Evolutionary conservation across 805 yeast species (phyloP), one percentile per base, ranked within the genome.

Genomic region (Saccharomycopsis malanga): DNA sequence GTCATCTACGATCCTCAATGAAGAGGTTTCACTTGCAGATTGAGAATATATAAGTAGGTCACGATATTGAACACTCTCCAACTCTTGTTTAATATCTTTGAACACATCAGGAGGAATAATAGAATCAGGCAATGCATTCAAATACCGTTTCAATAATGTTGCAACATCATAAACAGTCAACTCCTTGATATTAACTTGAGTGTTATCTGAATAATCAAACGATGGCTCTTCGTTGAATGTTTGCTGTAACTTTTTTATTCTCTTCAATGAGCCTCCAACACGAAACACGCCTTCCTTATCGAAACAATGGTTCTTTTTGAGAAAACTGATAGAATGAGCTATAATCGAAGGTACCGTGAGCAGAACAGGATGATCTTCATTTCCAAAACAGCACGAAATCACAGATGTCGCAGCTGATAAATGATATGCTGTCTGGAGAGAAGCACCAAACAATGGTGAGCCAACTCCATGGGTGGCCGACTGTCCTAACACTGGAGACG

Each of bases 151-250:
- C 49, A 93, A 74, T 22, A 93, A 71, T 18, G 93, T 85, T 1
- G 98, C 95, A 1, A 96, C 96, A 64, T 93, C 99, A 66, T 93
- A 98, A 10, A 91, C 97, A 1, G 87, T 23, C 25, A 48, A 21
- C 14, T 36, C 29, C 5, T 34, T 25, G 43, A 37, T 24, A 4
- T 14, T 34, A 24, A 14, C 34, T 5, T 5, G 12, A 21, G 17
- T 22, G 21, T 20, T 29, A 25, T 39, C 29, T 7, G 24, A 5
- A 27, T 39, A 36, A 29, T 36, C 39, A 18, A 25, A 45, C 10
- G 27, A n/a, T 0, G 98, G 98, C 2, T 95, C 86, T 1, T 83
- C 67, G 45, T 89, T 86, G 67, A 93, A 91, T 7, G 80, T 70
- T 32, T 77, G 73, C 62, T 93, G 97, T 30, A 93, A 70, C 55